Evolutionary conservation across 1,284 basidiomycete species (phyloP).

Genomic region (Irpex sp.): DNA sequence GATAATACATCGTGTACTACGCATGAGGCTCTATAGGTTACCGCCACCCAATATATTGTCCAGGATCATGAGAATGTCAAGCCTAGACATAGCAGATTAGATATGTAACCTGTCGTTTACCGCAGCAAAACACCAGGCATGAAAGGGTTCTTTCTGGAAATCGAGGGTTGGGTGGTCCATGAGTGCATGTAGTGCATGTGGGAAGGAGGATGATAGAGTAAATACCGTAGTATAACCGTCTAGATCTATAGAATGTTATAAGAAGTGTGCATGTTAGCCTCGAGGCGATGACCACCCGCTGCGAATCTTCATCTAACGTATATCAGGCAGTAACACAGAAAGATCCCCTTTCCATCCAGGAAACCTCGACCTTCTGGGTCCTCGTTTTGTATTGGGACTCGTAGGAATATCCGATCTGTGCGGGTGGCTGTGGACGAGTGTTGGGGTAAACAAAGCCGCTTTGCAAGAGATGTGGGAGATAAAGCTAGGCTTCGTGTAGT

Average conservation of each 20-base stretch:
- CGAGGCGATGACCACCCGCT: not conserved
- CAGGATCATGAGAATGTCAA: too few relatives aligned
- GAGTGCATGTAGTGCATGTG: too few relatives aligned
- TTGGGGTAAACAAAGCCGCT: not conserved
- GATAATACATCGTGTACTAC: not conserved
- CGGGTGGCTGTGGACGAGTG: constrained; percentile 3
- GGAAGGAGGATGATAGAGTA: not conserved
- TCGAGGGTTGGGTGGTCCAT: not conserved
- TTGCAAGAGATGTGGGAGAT: not conserved
- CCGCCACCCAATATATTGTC: too few relatives aligned
- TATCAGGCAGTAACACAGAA: not conserved
- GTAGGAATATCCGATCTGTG: not conserved
- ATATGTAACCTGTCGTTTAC: too few relatives aligned
- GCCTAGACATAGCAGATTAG: too few relatives aligned
- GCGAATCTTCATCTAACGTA: not conserved
- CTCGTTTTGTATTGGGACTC: not conserved
- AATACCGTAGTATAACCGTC: not conserved
- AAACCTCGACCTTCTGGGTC: not conserved
- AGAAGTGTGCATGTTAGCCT: not conserved
- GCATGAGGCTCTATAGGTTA: not conserved
- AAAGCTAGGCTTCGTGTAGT: not conserved
- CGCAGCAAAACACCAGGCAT: too few relatives aligned
- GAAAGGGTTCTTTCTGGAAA: not conserved
- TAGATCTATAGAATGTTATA: not conserved
- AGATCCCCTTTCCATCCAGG: not conserved